Evolutionary conservation across 345 rosid species (phyloP), one percentile per base, ranked within the genome.

Genomic region (Gossypium mustelinum): DNA sequence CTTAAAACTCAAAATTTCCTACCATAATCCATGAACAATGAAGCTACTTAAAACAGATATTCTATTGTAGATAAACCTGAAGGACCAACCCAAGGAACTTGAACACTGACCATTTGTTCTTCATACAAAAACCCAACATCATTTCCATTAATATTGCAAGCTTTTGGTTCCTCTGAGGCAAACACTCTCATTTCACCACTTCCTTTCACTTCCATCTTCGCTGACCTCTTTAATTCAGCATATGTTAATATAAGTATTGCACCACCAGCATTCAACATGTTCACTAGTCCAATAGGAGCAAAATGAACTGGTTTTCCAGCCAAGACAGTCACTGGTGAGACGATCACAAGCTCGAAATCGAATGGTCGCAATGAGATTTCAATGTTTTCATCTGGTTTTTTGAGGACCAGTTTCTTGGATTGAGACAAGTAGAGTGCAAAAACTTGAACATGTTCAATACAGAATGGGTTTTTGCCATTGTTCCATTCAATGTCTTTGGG

Each of bases 221-320:
- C 92, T 2, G 79, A 85, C 16, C 66, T 52, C 39, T 34, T 34
- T 3, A 50, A 57, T 0, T 79, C 86, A 25, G 73, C 54, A 47
- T 84, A 82, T 13, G 65, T 67, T 82, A 89, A 3, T 18, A 92
- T 86, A 48, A 73, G 87, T 54, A 92, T 79, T 2, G 98, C 97
- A 1, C 41, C 41, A 5, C 41, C 41, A 34, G 84, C 74, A 83
- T 94, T 94, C 57, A 92, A 94, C 98, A 94, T 94, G 84, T 91
- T 89, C 73, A 84, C 88, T 43, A 94, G 78, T 13, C 98, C 98
- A 34, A 92, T 84, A 0, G 98, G 98, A 2, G 98, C 97, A 59
- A 94, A 92, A 44, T 81, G 86, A 57, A 85, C 84, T 0, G 84
- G 68, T n/a, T 82, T 87, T 11, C 82, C 84, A 8, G 66, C 54